Conservation (phyloP, 192 early-diverging fungal genomes). For the Diversispora epigaea region DNA sequence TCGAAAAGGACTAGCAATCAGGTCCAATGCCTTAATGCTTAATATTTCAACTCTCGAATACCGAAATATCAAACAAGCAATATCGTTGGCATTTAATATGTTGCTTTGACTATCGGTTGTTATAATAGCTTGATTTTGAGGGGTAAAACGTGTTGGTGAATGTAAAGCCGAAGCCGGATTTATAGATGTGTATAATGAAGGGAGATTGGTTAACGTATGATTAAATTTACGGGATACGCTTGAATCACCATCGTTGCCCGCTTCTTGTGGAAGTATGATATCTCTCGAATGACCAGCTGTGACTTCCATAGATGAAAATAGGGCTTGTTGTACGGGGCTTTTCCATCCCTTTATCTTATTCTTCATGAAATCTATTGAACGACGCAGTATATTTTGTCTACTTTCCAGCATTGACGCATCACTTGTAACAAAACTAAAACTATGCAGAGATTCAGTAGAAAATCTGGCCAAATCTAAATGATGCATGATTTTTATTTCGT, state of each 20-base stretch:
- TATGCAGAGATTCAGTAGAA: conserved; percentile 50
- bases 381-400: conserved; percentile 48
- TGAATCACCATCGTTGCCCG: not conserved
- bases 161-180: conserved; percentile 37
- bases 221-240: conserved; percentile 35
- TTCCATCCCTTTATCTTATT: conserved; percentile 54
- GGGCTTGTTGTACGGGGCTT: conserved; percentile 37
- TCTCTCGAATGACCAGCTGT: conserved; percentile 29
- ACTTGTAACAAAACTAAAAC: conserved; percentile 44
- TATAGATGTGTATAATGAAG: conserved; percentile 16
- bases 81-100: conserved; percentile 60
- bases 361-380: conserved; percentile 56
- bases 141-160: conserved; percentile 55
- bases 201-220: conserved; percentile 28
- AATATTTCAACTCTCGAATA: conserved; percentile 42
- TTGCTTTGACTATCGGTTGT: conserved; percentile 52
- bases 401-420: conserved; percentile 44
- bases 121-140: conserved; percentile 61
- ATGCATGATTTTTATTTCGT: not conserved
- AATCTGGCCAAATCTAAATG: conserved; percentile 45
- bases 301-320: conserved; percentile 33
- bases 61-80: conserved; percentile 55
- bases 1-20: conserved; percentile 48
- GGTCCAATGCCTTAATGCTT: conserved; percentile 44
- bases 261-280: conserved; percentile 30